Base-by-base conservation (phyloP, 805 yeast species). In the Ascoidea rubescens region DNA sequence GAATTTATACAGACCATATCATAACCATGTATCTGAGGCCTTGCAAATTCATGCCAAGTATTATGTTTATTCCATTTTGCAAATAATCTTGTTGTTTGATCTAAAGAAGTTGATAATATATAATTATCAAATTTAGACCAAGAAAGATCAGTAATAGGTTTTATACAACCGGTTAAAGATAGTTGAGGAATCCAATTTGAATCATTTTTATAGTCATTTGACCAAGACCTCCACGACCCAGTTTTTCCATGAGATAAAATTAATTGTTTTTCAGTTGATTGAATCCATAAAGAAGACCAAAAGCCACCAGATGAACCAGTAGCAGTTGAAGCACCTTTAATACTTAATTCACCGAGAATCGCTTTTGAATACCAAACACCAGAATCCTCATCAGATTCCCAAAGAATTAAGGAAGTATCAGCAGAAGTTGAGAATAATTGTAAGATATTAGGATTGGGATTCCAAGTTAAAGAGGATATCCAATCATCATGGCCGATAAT, bases 401-500 rank as follows among this genome's bases (percentile, higher is more conserved):
- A 93, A 7, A 89, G 70, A 86, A 93, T 90, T 50, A 91, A 70
- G 0, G 96, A 86, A 0, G 96, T 84, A 64, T 95, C 99, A 0
- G 97, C 91, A 47, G 96, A 86, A 0, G 96, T 80, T 0, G 96
- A 87, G 45, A 93, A 66, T 37, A 93, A 70, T 56, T 77, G 78
- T 42, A 79, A 61, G 37, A 64, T 65, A 4, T 51, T 43, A n/a
- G 16, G 28, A 10, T 37, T 31, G 3, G 87, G 82, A 61, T 84
- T 87, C 98, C 99, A 93, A 52, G 74, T 71, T 48, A 93, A 70
- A 7, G 87, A 80, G 2, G 91, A 79, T 31, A 95, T 82, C 99
- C 99, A 93, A 65, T 93, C 99, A 64, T 93, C 99, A 66, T 93
- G 99, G 5, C 99, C 99, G 84, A 93, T 83, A 31, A 93, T 79